These are phyloP conservation scores for Podospora didyma DNA, from an alignment of 495 filamentous ascomycete genomes.

Conservation along the genomic window DNA sequence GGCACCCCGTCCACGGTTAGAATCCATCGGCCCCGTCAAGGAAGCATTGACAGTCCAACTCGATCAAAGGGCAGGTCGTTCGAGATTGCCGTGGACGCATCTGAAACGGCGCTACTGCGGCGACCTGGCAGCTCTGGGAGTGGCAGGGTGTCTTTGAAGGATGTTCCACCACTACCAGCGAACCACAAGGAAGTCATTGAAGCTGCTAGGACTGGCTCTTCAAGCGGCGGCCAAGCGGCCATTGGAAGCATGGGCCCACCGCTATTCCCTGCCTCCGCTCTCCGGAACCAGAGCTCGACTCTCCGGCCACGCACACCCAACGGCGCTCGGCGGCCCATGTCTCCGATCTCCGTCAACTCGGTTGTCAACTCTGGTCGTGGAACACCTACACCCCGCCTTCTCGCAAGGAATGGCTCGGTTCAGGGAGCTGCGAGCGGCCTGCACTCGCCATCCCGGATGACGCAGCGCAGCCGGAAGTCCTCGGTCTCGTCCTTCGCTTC, in stretches of 20 bases:
- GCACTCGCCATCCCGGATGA: slow-evolving; percentile 36
- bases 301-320: slow-evolving; percentile 71
- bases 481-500: slow-evolving; percentile 94
- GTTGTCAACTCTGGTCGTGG: slow-evolving; percentile 22
- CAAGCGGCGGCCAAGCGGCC: slow-evolving; percentile 40
- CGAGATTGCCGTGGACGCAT: slow-evolving; percentile 20
- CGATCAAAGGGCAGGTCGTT: slow-evolving; percentile 31
- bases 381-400: slow-evolving; percentile 39
- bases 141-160: slow-evolving; percentile 30
- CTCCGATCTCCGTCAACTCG: slow-evolving; percentile 29
- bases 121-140: slow-evolving; percentile 72
- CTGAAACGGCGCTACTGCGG: slow-evolving; percentile 19
- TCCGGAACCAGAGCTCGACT: slow-evolving; percentile 39
- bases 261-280: slow-evolving; percentile 74
- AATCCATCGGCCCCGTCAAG: slow-evolving; percentile 32
- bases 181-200: slow-evolving; percentile 84
- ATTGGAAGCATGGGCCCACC: slow-evolving; percentile 79
- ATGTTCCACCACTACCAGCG: slow-evolving; percentile 66
- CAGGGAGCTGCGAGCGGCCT: slow-evolving; percentile 35
- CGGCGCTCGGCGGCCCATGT: slow-evolving; percentile 31
- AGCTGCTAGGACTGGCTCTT: slow-evolving; percentile 58
- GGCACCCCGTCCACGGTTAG: slow-evolving; percentile 31
- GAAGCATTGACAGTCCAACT: slow-evolving; percentile 32
- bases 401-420: slow-evolving; percentile 23
- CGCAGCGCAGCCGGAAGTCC: slow-evolving; percentile 57